These are phyloP conservation scores for Orbilia quercus DNA, from an alignment of 2,329 filamentous ascomycete genomes.

Conservation along the genomic window DNA sequence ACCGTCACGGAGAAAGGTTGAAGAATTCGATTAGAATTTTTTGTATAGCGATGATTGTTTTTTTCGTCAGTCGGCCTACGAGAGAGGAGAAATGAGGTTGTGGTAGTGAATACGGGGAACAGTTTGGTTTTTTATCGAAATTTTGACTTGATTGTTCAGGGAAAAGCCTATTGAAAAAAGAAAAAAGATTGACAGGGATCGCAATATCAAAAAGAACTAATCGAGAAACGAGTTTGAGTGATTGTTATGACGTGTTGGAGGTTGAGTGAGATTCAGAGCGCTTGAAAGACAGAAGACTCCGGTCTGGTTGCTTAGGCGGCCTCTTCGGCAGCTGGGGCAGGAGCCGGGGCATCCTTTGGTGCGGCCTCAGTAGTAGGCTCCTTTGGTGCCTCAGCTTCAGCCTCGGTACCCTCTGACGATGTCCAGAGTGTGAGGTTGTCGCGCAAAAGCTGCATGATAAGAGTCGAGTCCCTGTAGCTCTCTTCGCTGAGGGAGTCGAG, in stretches of 20 bases:
- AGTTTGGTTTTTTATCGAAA: conserved; percentile 26
- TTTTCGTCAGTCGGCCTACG: conserved; percentile 43
- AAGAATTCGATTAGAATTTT: conserved; percentile 19
- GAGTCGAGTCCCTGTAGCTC: conserved; percentile 98
- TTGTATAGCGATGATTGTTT: conserved; percentile 29
- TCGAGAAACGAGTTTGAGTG: conserved; percentile 22
- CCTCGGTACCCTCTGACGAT: conserved; percentile 59
- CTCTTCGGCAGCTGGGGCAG: conserved; percentile 17
- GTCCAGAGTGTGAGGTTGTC: conserved; percentile 76
- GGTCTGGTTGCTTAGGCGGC: conserved; percentile 18
- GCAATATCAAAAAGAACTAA: conserved; percentile 49
- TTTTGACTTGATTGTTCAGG: conserved; percentile 48
- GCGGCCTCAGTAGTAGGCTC: conserved; percentile 28
- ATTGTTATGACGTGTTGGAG: conserved; percentile 13
- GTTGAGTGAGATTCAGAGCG: background rate
- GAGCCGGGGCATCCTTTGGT: conserved; percentile 4
- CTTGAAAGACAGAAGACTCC: background rate
- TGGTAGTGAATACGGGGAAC: conserved; percentile 4
- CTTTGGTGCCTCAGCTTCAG: conserved; percentile 65
- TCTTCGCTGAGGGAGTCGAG: conserved; percentile 97
- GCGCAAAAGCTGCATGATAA: conserved; percentile 98
- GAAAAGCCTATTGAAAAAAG: conserved; percentile 50
- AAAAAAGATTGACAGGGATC: conserved; percentile 47
- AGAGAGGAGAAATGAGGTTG: conserved; percentile 5
- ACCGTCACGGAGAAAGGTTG: background rate